Evolutionary conservation across 106 monocot genomes (phyloP).

Genomic region (Gastrodia elata): DNA sequence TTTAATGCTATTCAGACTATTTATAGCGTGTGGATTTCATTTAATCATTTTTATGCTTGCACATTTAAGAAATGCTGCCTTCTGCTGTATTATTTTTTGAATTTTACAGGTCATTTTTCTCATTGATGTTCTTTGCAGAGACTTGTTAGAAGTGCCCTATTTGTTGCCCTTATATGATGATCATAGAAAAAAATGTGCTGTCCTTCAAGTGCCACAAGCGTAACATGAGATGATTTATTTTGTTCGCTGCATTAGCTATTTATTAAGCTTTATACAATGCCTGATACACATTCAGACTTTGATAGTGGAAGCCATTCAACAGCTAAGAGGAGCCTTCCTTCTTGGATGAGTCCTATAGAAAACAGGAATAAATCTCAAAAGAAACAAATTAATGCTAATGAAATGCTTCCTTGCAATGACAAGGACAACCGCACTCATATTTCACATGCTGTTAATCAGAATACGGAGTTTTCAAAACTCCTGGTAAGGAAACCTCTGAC

Average conservation of each 20-base stretch:
- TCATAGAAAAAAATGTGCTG: not conserved
- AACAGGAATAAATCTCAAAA: constrained; percentile 26
- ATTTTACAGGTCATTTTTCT: not conserved
- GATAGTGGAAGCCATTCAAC: constrained; percentile 9
- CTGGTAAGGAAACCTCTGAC: constrained; percentile 33
- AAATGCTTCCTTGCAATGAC: constrained; percentile 5
- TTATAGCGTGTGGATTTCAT: not conserved
- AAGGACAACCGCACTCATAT: constrained; percentile 5
- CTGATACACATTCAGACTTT: constrained; percentile 6
- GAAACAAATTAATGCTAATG: constrained; percentile 18
- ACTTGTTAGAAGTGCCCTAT: not conserved
- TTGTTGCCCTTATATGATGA: not conserved
- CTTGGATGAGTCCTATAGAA: constrained; percentile 45
- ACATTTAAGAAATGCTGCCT: not conserved
- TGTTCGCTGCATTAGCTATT: not conserved
- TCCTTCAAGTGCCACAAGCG: not conserved
- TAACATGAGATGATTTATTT: constrained; percentile 6
- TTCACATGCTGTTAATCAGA: constrained; percentile 4
- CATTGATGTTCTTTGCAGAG: not conserved
- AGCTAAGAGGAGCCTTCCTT: constrained; percentile 47
- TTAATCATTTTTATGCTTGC: not conserved
- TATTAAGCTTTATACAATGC: constrained; percentile 11
- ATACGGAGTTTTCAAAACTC: constrained; percentile 49
- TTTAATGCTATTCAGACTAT: not conserved
- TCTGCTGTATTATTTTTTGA: constrained; percentile 6